Percentiles rank a stretch among this genome's conserved stretches.
phyloP scores from a whole-genome alignment of 2,329 filamentous ascomycete species.

The Aspergillus sp. region DNA sequence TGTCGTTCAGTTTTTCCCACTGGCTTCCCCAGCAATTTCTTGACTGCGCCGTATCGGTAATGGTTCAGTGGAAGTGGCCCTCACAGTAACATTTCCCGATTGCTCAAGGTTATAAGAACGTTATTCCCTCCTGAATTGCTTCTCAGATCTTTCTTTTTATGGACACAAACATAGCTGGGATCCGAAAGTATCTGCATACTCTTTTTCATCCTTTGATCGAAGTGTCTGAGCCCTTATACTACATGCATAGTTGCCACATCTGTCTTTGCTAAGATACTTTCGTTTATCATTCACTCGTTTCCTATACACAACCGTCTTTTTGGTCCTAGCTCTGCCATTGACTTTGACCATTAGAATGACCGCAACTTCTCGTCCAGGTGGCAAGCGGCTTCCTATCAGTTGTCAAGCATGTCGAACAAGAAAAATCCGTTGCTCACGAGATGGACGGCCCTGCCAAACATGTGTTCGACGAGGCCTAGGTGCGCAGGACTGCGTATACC shows the following conservation, averaged over 20 bases:
- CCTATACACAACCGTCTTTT: not conserved
- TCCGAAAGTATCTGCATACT: not conserved
- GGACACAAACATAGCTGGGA: not conserved
- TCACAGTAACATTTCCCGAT: not conserved
- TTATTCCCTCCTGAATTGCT: not conserved
- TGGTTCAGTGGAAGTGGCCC: not conserved
- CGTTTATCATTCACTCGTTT: not conserved
- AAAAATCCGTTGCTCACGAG: constrained; percentile 43
- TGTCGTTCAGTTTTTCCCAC: not conserved
- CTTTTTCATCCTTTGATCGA: not conserved
- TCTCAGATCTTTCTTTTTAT: not conserved
- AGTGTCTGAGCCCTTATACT: not conserved
- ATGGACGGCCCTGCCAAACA: constrained; percentile 40
- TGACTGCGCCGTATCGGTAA: not conserved
- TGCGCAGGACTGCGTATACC: constrained; percentile 39
- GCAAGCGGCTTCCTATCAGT: constrained; percentile 40
- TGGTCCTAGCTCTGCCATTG: not conserved
- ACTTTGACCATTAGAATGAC: constrained; percentile 21
- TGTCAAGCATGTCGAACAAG: constrained; percentile 43
- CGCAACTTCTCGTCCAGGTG: constrained; percentile 26
- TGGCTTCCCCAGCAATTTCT: not conserved
- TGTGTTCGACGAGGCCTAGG: constrained; percentile 40
- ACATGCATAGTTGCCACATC: not conserved
- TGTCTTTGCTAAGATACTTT: not conserved
- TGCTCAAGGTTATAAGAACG: not conserved